A percentile compares a stretch with the other conserved stretches of the same genome.
phyloP scores from a whole-genome alignment of 257 asterid species.

The Solanum infundibuliforme region DNA sequence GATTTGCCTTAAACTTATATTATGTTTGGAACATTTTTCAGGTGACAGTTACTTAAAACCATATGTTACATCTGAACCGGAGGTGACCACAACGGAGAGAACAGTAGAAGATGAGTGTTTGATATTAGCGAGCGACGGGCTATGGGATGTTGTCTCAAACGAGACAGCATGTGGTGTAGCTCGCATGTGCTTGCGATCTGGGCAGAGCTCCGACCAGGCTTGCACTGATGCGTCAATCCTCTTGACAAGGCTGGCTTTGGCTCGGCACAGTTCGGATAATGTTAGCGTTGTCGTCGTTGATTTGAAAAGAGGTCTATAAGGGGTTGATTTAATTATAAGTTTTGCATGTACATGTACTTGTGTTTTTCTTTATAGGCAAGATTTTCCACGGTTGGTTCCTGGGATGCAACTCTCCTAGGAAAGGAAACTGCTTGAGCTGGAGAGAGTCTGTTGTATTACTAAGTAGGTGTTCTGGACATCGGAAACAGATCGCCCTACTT shows the following conservation, averaged over 20 bases:
- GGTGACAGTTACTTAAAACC: slow-evolving; percentile 93
- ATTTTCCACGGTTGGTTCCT: background rate
- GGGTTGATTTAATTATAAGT: background rate
- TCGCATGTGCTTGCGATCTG: slow-evolving; percentile 61
- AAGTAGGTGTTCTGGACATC: background rate
- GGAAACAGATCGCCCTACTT: background rate
- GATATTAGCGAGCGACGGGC: slow-evolving; percentile 78
- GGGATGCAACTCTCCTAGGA: background rate
- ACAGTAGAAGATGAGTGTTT: slow-evolving; percentile 65
- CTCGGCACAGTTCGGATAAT: slow-evolving; percentile 76
- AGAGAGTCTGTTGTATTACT: background rate
- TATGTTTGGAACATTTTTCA: slow-evolving; percentile 9
- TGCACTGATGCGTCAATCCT: slow-evolving; percentile 93
- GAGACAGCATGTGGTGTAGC: slow-evolving; percentile 95
- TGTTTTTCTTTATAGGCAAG: background rate
- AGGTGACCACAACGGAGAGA: slow-evolving; percentile 61
- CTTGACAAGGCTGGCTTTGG: slow-evolving; percentile 82
- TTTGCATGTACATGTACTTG: background rate
- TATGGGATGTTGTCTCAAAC: slow-evolving; percentile 89
- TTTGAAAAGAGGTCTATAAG: slow-evolving; percentile 25
- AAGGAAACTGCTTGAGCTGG: background rate
- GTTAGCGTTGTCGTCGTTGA: slow-evolving; percentile 85
- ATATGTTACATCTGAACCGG: slow-evolving; percentile 79
- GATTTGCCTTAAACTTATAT: background rate
- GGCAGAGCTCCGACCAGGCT: slow-evolving; percentile 56